These are phyloP conservation scores for Geosmithia flava DNA, from an alignment of 2,329 filamentous ascomycete species.

Conservation along the genomic window DNA sequence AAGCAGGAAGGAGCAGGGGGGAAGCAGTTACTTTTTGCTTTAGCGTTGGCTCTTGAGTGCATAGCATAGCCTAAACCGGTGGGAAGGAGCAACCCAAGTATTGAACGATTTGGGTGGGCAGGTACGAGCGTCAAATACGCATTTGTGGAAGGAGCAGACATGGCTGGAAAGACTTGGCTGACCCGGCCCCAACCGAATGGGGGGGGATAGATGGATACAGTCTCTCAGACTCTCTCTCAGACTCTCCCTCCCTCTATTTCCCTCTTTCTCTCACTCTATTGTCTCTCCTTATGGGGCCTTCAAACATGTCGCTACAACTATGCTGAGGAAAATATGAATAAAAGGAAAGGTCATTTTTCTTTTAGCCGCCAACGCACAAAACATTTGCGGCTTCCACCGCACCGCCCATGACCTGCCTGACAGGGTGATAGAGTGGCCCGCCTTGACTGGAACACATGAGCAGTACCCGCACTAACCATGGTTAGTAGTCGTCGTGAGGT, in stretches of 20 bases:
- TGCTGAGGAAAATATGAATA: not conserved
- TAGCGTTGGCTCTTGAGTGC: not conserved
- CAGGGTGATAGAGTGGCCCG: too few species aligned
- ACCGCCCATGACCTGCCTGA: not conserved
- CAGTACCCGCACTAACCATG: not conserved
- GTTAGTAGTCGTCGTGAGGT: not conserved
- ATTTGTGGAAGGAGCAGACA: not conserved
- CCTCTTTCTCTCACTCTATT: too few species aligned
- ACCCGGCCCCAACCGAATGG: too few species aligned
- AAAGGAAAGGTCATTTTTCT: not conserved
- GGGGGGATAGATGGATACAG: too few species aligned
- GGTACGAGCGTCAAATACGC: not conserved
- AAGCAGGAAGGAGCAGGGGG: not conserved
- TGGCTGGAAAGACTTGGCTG: too few species aligned
- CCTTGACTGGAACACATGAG: too few species aligned
- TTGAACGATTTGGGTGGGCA: not conserved
- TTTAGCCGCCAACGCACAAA: not conserved
- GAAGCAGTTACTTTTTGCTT: not conserved
- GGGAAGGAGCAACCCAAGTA: not conserved
- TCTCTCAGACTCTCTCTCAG: too few species aligned
- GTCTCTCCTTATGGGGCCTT: too few species aligned
- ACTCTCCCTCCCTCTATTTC: too few species aligned
- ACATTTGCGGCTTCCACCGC: not conserved
- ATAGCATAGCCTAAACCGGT: not conserved
- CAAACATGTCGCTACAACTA: too few species aligned